phyloP scores from a whole-genome alignment of 129 eudicot species.

The Flaveria robusta region DNA sequence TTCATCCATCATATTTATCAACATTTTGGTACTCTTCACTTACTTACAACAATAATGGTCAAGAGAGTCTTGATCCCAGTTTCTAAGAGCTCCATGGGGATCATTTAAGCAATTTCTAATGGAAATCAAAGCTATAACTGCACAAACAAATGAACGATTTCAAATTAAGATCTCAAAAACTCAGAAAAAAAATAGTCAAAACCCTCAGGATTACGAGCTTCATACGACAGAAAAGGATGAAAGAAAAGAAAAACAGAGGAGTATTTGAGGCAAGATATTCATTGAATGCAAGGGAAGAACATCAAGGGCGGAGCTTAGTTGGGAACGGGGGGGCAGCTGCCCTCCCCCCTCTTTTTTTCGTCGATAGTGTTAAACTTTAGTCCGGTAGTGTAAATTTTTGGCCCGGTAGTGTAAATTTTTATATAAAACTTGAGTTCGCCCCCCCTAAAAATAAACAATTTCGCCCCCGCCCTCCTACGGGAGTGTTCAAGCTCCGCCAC shows the following conservation, averaged over 20 bases:
- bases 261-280: slow-evolving; percentile 41
- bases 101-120: slow-evolving; percentile 56
- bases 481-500: too few species aligned
- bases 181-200: slow-evolving; percentile 1
- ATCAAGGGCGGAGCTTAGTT: too few species aligned
- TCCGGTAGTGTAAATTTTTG: too few species aligned
- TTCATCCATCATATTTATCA: too few species aligned
- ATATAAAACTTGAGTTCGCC: too few species aligned
- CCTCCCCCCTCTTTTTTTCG: too few species aligned
- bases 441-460: too few species aligned
- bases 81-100: slow-evolving; percentile 82
- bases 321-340: too few species aligned
- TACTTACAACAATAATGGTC: slow-evolving; percentile 99
- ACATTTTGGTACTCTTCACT: too few species aligned
- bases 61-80: slow-evolving; percentile 94
- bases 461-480: too few species aligned
- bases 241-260: slow-evolving; percentile 33
- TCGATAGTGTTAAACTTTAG: too few species aligned
- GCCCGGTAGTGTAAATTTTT: too few species aligned
- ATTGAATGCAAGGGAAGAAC: slow-evolving; percentile 35
- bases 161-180: slow-evolving; percentile 14
- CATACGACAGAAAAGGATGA: slow-evolving; percentile 53
- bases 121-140: slow-evolving; percentile 70
- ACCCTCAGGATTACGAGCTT: slow-evolving; percentile 92
- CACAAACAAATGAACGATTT: slow-evolving; percentile 4